Evolutionary conservation across 2,329 filamentous ascomycete genomes (phyloP), one percentile per base, ranked within the genome.

Genomic region (Colletotrichum falcatum): DNA sequence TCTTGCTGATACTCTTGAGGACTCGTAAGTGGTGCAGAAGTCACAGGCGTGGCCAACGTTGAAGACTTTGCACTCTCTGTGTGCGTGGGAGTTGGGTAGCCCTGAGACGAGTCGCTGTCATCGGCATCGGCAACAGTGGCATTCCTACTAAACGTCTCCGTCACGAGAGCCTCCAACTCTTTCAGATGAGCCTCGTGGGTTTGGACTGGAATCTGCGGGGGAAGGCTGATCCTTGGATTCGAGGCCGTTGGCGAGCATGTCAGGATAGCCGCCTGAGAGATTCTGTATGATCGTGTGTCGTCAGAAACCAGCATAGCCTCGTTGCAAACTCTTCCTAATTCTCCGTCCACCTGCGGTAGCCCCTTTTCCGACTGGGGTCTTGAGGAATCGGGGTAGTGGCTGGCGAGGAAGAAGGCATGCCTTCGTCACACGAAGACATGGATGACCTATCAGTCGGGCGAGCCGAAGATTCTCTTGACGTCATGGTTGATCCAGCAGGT

Each of bases 321-420:
- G 23, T 49, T 60, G 23, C 68, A 62, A 11, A 62, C 66, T 16
- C 63, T 66, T n/a, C 71, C 62, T 7, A 73, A 23, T 42, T 73
- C 72, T 28, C 58, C 71, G 11, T 67, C 66, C 28, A 63, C 35
- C 18, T 61, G 74, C 0, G 77, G 74, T 23, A 79, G 69, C 0
- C 77, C 78, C 72, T 78, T 80, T 62, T 82, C 81, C 0, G 82
- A 84, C 58, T 83, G 79, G 0, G 82, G 80, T 16, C 81, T 78
- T 1, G 82, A 83, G 0, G 79, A 81, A 63, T 81, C 0, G 82
- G 82, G 5, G 82, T 84, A 64, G 81, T 81, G 23, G 78, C 75
- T 9, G 74, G 74, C 1, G 81, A 80, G 0, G 77, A 65, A 7
- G 81, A 80, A 23, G 78, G 80, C 16, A 80, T 42, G 0, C 49